A percentile compares a stretch with the other conserved stretches of the same genome.
These are phyloP conservation scores for Candida pseudoviswanathii DNA, from an alignment of 1,139 yeast genomes.

Conservation along the genomic window DNA sequence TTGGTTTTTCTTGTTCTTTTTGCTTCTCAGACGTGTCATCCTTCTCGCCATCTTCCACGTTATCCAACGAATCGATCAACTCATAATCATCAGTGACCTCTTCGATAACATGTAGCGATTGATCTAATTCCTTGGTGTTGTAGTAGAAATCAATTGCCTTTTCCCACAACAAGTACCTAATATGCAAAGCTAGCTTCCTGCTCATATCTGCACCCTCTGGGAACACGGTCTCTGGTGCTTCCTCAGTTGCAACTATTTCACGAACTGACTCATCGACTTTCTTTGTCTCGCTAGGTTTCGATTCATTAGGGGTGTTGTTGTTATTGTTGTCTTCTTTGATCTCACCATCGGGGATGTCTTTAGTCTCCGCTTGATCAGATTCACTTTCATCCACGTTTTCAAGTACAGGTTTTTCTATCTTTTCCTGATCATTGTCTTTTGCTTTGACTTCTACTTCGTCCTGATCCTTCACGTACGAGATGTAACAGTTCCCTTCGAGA, in stretches of 20 bases:
- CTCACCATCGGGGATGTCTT: constrained; percentile 14
- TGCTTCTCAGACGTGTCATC: constrained; percentile 10
- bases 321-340: not conserved
- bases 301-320: not conserved
- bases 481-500: constrained; percentile 51
- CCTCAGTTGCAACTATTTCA: constrained; percentile 13
- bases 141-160: constrained; percentile 64
- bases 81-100: constrained; percentile 43
- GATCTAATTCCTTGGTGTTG: constrained; percentile 30
- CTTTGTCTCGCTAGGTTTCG: constrained; percentile 5
- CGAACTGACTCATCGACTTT: constrained; percentile 11
- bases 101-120: constrained; percentile 28
- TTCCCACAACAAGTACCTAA: constrained; percentile 73
- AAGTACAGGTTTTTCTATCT: constrained; percentile 10
- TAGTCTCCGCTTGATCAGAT: constrained; percentile 10
- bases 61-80: constrained; percentile 37
- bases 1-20: constrained; percentile 20
- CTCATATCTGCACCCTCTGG: constrained; percentile 54
- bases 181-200: constrained; percentile 59
- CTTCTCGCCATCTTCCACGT: constrained; percentile 21
- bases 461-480: constrained; percentile 23
- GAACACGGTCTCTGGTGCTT: constrained; percentile 30
- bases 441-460: constrained; percentile 7
- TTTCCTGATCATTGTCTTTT: not conserved
- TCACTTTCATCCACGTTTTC: constrained; percentile 7